Conservation (phyloP, 1,284 basidiomycete genomes). For the Paramarasmius palmivorus region DNA sequence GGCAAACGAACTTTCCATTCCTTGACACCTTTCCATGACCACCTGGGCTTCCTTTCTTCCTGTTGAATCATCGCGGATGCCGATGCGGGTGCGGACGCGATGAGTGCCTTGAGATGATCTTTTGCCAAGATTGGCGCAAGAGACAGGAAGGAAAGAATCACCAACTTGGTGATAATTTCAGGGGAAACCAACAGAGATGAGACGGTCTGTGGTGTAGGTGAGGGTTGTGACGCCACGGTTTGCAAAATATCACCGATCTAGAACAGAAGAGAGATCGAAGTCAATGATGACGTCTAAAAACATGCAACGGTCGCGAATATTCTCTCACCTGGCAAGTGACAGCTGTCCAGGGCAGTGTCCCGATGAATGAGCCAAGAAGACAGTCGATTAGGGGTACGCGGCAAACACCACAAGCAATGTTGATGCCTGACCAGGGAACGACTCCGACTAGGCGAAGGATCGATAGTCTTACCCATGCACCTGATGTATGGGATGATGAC, state of each 20-base stretch:
- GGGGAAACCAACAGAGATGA: slow-evolving; percentile 72
- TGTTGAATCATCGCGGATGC: background rate
- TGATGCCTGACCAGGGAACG: slow-evolving; percentile 93
- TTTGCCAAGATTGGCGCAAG: slow-evolving; percentile 73
- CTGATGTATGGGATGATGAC: slow-evolving; percentile 8
- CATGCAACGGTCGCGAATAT: slow-evolving; percentile 12
- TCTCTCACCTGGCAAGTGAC: slow-evolving; percentile 82
- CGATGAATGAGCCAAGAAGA: slow-evolving; percentile 80
- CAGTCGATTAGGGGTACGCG: slow-evolving; percentile 77
- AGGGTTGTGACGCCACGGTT: slow-evolving; percentile 68
- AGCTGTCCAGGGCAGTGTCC: slow-evolving; percentile 78
- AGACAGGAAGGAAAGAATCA: slow-evolving; percentile 71
- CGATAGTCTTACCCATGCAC: slow-evolving; percentile 76
- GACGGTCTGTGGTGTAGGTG: slow-evolving; percentile 67
- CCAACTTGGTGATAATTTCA: slow-evolving; percentile 70
- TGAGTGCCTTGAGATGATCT: slow-evolving; percentile 13
- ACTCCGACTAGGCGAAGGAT: slow-evolving; percentile 86
- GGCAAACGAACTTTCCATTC: slow-evolving; percentile 54
- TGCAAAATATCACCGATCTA: slow-evolving; percentile 84
- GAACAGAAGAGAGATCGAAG: slow-evolving; percentile 14
- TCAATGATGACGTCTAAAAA: slow-evolving; percentile 9
- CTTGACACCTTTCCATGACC: slow-evolving; percentile 54
- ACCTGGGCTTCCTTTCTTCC: slow-evolving; percentile 4
- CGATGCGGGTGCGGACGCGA: slow-evolving; percentile 2
- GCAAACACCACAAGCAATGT: slow-evolving; percentile 90